A percentile compares a stretch with the other conserved stretches of the same genome.
Conservation (phyloP, 148 eudicot species). For the Vaccinium corymbosum region DNA sequence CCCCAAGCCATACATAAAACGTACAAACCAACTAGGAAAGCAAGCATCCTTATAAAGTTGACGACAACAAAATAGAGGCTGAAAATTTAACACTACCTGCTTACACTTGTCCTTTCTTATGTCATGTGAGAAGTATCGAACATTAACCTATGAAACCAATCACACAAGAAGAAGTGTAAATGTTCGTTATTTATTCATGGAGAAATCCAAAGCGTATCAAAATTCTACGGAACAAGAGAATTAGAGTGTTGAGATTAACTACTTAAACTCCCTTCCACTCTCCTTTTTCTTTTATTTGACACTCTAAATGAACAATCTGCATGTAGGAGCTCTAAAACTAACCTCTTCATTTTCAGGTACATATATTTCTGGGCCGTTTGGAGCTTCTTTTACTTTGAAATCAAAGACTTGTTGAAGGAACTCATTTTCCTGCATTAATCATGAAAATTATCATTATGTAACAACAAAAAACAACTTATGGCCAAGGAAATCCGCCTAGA, state of each 20-base stretch:
- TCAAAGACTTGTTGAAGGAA: background rate
- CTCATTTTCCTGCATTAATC: background rate
- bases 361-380: background rate
- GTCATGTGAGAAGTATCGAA: background rate
- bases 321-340: background rate
- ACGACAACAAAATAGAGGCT: background rate
- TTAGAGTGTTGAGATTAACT: no score
- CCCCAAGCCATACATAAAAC: no score
- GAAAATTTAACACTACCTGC: background rate
- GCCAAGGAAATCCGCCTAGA: no score
- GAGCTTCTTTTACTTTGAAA: background rate
- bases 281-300: background rate
- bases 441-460: background rate
- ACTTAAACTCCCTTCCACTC: background rate
- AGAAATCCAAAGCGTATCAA: background rate
- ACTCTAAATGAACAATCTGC: background rate
- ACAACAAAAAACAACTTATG: background rate
- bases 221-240: background rate
- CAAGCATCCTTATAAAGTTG: background rate
- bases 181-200: background rate
- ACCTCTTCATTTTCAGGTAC: background rate
- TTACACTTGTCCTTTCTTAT: background rate
- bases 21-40: no score
- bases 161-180: background rate
- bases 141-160: background rate